Evolutionary conservation across 2,329 filamentous ascomycete genomes (phyloP), one percentile per base, ranked within the genome.

Genomic region (Magnaporthales sp.): DNA sequence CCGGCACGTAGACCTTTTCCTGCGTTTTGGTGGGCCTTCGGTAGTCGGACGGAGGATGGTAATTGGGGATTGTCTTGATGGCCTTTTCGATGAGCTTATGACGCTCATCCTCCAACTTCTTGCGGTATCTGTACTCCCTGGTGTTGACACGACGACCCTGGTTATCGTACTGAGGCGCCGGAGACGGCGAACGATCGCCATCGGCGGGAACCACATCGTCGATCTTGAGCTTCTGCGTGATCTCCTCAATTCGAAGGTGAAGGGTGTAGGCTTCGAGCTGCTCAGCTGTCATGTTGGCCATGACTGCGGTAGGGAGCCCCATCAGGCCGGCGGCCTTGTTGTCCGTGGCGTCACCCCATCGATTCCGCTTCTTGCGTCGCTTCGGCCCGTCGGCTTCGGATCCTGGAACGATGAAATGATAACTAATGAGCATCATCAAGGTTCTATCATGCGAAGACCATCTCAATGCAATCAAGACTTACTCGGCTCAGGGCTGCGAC

Each of bases 1-100:
- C 95, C 79, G 95, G 95, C 80, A 99, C 95, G 79, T 99, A 99
- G 91, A 99, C 96, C 86, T 99, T 99, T 86, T 99, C 95, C 82
- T 99, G 95, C 77, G 95, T 99, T 91, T 99, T 99, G 79, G 94
- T 98, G 70, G 95, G 95, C 75, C 95, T 92, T 79, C 95, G 92
- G 80, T 99, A 99, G 79, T 99, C 95, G 85, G 94, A 92, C 68
- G 95, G 95, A 75, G 95, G 95, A 78, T 98, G 93, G 79, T 99
- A 99, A 87, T 97, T 97, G 83, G 95, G 94, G 79, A 99, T 98
- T 76, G 92, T 93, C 84, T 98, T 98, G 92, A 98, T 97, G 74
- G 95, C 95, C 84, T 96, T 97, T 77, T 99, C 95, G 77, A 99
- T 92, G 73, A 98, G 86, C 80, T 98, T 98, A 83, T 99, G 95